Percentiles rank a stretch among this genome's conserved stretches.
Evolutionary conservation across 2,329 filamentous ascomycete genomes (phyloP).

Genomic region (Cyclaneusma minus): DNA sequence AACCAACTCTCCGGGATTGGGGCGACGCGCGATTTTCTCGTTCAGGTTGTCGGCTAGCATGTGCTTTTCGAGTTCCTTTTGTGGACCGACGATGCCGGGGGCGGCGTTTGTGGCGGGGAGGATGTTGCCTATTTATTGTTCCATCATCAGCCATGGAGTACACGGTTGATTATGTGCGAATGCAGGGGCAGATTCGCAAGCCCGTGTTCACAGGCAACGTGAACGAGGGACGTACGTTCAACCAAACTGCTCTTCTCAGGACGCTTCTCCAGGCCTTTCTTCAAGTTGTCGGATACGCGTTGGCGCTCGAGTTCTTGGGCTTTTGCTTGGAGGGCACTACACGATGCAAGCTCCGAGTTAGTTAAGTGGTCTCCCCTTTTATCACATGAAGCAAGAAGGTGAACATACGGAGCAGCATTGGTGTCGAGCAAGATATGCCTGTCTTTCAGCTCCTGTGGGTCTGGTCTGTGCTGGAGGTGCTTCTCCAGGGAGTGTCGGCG

Average conservation of each 20-base stretch:
- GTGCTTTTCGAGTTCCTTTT: slow-evolving; percentile 72
- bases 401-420: slow-evolving; percentile 45
- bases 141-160: not conserved
- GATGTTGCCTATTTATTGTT: slow-evolving; percentile 54
- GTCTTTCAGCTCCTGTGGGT: slow-evolving; percentile 48
- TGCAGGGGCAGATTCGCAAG: not conserved
- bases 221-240: slow-evolving; percentile 42
- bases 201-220: not conserved
- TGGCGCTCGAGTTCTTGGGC: slow-evolving; percentile 50
- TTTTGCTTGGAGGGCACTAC: slow-evolving; percentile 43
- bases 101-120: slow-evolving; percentile 65
- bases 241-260: slow-evolving; percentile 62
- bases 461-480: slow-evolving; percentile 56
- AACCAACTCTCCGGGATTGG: slow-evolving; percentile 60
- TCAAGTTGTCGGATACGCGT: slow-evolving; percentile 43
- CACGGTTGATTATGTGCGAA: not conserved
- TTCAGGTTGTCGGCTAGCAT: slow-evolving; percentile 81
- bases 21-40: slow-evolving; percentile 69
- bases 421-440: slow-evolving; percentile 53
- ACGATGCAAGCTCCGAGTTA: too few species aligned
- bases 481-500: slow-evolving; percentile 59
- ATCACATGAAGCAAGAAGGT: not conserved
- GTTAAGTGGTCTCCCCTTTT: not conserved
- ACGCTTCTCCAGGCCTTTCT: slow-evolving; percentile 45
- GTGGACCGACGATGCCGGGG: slow-evolving; percentile 63